Evolutionary conservation across 176 grass and related monocot species (phyloP), one percentile per base, ranked within the genome.

Genomic region (Hordeum vulgare): DNA sequence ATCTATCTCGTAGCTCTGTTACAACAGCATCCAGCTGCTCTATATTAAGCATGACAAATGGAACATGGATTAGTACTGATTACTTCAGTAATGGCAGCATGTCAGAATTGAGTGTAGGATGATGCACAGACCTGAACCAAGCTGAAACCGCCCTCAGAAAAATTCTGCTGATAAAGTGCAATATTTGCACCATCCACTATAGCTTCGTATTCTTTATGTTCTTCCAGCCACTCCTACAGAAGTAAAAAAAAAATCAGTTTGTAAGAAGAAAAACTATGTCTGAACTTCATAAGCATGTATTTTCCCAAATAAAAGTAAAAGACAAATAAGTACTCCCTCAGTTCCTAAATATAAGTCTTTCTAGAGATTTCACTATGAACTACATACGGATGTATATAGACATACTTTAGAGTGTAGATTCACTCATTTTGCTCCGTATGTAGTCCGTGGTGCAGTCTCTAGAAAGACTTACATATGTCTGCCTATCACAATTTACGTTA

Each of bases 81-180:
- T 66, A 66, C 18, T 56, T 65, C 45, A 57, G 21, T 82, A 8
- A 20, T 3, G 18, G 49, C 1, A 37, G 59, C 7, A 62, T 33
- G 40, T 45, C 1, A 21, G 67, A 66, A 60, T 51, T 25, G 18
- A 36, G 25, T 42, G 67, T 60, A 67, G 77, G 36, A 80, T 79
- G 82, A 53, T n/a, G 36, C 73, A 88, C 82, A 64, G 67, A 94
- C 95, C 95, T 97, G 95, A 84, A 83, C 85, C 17, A 97, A 75
- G 80, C 88, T 90, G 76, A 98, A 98, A 84, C 92, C 89, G 0
- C 95, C 95, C 11, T 93, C 89, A 2, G 95, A 78, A 77, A 98
- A 98, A 88, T 98, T 98, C 70, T 98, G 95, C 73, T 98, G 95
- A 83, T 95, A 95, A 64, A 98, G 86, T 82, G 83, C 95, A 79